phyloP scores from a whole-genome alignment of 2,329 filamentous ascomycete species.

The Fusarium multiceps region DNA sequence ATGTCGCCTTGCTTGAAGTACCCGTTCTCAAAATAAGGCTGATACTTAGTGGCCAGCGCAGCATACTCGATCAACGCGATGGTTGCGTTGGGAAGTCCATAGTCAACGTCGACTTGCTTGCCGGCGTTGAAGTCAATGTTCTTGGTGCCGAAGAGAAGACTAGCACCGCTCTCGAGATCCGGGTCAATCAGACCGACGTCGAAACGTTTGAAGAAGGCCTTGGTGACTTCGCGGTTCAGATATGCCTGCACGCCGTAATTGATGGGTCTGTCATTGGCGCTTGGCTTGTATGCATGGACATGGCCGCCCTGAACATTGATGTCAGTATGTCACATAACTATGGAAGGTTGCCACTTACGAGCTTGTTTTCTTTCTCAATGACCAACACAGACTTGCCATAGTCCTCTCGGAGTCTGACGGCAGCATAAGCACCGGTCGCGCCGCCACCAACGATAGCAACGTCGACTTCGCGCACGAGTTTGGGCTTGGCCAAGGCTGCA shows the following conservation, averaged over 20 bases:
- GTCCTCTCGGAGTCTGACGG: conserved; percentile 36
- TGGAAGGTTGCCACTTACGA: no score
- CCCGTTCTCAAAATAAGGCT: conserved; percentile 31
- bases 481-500: not conserved
- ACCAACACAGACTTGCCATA: conserved; percentile 31
- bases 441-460: conserved; percentile 34
- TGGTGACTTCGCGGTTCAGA: conserved; percentile 16
- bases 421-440: conserved; percentile 32
- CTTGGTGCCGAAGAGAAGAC: conserved; percentile 1
- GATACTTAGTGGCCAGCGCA: conserved; percentile 17
- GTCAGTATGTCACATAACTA: no score
- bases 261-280: not conserved
- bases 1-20: conserved; percentile 24
- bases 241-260: conserved; percentile 36
- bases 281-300: conserved; percentile 25
- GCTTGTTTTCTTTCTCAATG: conserved; percentile 31
- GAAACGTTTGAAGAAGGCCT: conserved; percentile 30
- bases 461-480: conserved; percentile 18
- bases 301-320: conserved; percentile 18
- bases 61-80: conserved; percentile 2
- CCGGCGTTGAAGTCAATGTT: conserved; percentile 29
- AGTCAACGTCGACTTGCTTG: conserved; percentile 11
- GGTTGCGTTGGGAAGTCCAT: conserved; percentile 4
- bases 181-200: conserved; percentile 22
- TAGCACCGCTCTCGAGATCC: not conserved